phyloP scores from a whole-genome alignment of 495 filamentous ascomycete species.

The Penicillium argentinense region DNA sequence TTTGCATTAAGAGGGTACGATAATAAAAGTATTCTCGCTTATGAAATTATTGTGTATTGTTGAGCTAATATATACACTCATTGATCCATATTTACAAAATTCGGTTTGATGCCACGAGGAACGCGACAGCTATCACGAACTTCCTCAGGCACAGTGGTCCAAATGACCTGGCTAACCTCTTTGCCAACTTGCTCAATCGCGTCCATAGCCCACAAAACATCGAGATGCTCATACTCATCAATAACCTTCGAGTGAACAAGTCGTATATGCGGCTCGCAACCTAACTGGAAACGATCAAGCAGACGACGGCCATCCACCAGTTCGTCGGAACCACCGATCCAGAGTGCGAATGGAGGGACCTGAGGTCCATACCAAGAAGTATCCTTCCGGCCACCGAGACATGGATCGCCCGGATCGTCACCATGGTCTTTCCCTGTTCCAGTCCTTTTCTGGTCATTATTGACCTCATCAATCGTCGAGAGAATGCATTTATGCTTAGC shows the following conservation, averaged over 20 bases:
- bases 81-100: neutral
- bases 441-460: slow-evolving; percentile 45
- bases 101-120: slow-evolving; percentile 50
- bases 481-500: slow-evolving; percentile 90
- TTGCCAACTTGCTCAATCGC: slow-evolving; percentile 77
- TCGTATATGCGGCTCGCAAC: slow-evolving; percentile 77
- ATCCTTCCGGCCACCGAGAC: slow-evolving; percentile 33
- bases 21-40: too few species aligned
- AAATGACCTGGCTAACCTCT: slow-evolving; percentile 80
- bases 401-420: slow-evolving; percentile 18
- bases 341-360: slow-evolving; percentile 83
- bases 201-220: slow-evolving; percentile 97
- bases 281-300: slow-evolving; percentile 69
- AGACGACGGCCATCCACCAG: slow-evolving; percentile 82
- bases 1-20: too few species aligned
- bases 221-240: slow-evolving; percentile 90
- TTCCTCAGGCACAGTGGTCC: slow-evolving; percentile 63
- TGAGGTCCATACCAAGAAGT: slow-evolving; percentile 80
- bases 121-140: slow-evolving; percentile 58
- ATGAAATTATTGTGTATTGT: too few species aligned
- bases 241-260: slow-evolving; percentile 83
- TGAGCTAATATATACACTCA: too few species aligned
- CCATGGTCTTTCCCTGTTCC: slow-evolving; percentile 14
- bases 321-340: slow-evolving; percentile 79
- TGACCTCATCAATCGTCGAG: slow-evolving; percentile 67